Conservation (phyloP, 116 monocot species). For the Papilionanthe hybrid region DNA sequence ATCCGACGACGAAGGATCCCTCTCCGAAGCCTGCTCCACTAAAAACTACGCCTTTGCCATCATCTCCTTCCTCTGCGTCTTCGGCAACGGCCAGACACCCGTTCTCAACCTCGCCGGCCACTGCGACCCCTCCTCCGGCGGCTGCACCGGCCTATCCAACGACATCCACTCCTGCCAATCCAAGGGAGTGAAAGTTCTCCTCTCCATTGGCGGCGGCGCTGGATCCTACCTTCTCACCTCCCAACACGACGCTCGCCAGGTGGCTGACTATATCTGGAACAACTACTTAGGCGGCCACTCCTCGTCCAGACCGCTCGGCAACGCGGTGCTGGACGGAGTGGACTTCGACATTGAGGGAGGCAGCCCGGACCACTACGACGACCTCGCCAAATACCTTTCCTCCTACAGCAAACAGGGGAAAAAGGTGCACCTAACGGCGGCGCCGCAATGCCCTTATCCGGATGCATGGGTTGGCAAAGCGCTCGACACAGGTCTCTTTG, state of each 20-base stretch:
- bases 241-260: slow-evolving; percentile 2
- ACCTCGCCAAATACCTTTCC: slow-evolving; percentile 4
- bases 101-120: slow-evolving; percentile 65
- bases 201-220: slow-evolving; percentile 10
- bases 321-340: slow-evolving; percentile 5
- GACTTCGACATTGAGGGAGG: slow-evolving; percentile 14
- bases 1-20: slow-evolving; percentile 53
- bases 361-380: slow-evolving; percentile 11
- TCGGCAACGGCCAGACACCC: slow-evolving; percentile 54
- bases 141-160: neutral
- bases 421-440: slow-evolving; percentile 14
- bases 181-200: slow-evolving; percentile 6
- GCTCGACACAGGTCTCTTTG: slow-evolving; percentile 14
- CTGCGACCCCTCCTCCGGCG: slow-evolving; percentile 33
- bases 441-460: slow-evolving; percentile 18
- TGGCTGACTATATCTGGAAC: slow-evolving; percentile 6
- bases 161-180: slow-evolving; percentile 11
- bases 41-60: slow-evolving; percentile 50
- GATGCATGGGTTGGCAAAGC: slow-evolving; percentile 14
- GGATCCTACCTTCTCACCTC: slow-evolving; percentile 5
- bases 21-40: slow-evolving; percentile 44
- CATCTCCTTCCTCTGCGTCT: slow-evolving; percentile 49
- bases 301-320: neutral
- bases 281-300: slow-evolving; percentile 11
- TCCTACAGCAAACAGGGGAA: neutral